A percentile compares a stretch with the other conserved stretches of the same genome.
Conservation (phyloP, 2,329 filamentous ascomycete genomes). For the Pseudomassariella vexata region DNA sequence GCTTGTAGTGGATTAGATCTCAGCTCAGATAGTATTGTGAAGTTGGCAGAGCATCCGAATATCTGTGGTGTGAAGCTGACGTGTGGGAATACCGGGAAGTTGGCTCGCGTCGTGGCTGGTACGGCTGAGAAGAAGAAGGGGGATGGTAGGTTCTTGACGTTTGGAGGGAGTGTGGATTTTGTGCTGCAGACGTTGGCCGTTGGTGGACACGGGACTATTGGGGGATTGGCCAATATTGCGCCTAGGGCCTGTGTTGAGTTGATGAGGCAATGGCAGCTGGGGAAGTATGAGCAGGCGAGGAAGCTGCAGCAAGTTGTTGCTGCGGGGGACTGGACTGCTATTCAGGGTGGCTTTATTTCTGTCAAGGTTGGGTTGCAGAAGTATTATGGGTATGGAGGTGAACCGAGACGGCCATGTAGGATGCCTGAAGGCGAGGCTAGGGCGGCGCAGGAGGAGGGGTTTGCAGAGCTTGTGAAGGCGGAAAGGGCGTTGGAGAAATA, state of each 20-base stretch:
- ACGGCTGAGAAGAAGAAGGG: slow-evolving; percentile 31
- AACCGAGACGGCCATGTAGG: slow-evolving; percentile 45
- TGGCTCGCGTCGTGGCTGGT: slow-evolving; percentile 32
- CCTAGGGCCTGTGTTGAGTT: slow-evolving; percentile 60
- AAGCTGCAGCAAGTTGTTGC: slow-evolving; percentile 60
- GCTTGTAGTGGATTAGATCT: slow-evolving; percentile 63
- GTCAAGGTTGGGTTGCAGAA: slow-evolving; percentile 61
- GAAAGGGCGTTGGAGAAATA: slow-evolving; percentile 14
- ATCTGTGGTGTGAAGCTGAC: slow-evolving; percentile 37
- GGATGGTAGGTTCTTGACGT: slow-evolving; percentile 61
- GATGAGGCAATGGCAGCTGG: slow-evolving; percentile 53
- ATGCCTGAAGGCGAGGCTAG: slow-evolving; percentile 20
- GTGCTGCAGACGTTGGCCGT: slow-evolving; percentile 56
- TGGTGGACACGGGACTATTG: slow-evolving; percentile 58
- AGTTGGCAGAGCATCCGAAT: slow-evolving; percentile 38
- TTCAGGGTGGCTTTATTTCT: slow-evolving; percentile 62
- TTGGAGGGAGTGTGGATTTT: slow-evolving; percentile 61
- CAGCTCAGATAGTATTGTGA: slow-evolving; percentile 57
- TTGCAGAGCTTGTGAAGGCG: slow-evolving; percentile 20
- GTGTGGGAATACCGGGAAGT: slow-evolving; percentile 43
- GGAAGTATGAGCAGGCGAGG: slow-evolving; percentile 52
- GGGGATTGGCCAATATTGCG: slow-evolving; percentile 64
- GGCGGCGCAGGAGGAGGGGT: slow-evolving; percentile 18
- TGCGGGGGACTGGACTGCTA: slow-evolving; percentile 63
- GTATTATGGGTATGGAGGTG: slow-evolving; percentile 60